Base-by-base conservation (phyloP, 805 yeast genomes). In the Cyberlindnera galapagoensis region DNA sequence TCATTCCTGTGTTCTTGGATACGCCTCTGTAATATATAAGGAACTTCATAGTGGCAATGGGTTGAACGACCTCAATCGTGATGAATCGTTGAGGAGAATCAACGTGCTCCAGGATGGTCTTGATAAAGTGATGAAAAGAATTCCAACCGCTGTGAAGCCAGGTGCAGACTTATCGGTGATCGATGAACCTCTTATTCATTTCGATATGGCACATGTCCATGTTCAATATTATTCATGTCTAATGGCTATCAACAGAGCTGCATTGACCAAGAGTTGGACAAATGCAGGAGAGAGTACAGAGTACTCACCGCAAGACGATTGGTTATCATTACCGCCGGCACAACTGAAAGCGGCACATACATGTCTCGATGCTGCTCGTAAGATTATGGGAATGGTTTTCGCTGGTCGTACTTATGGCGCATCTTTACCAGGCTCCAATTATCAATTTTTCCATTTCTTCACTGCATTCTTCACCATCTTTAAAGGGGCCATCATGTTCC, bases 201-300 rank as follows among this genome's bases (percentile, higher is more conserved):
- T 36, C 7, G 44, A 42, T n/a, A 28, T 35, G 12, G 35, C 38
- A 4, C 18, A 38, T 11, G 12, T 46, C 9, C 52, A 49, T 21
- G 28, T 44, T n/a, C 43, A 42, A 11, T 46, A 39, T 24, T 36
- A 40, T 23, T 33, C 46, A 4, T 35, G 38, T n/a, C 24, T 30
- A 7, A 40, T 51, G 46, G 34, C 45, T 10, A 38, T 46, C 24
- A 49, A 49, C 33, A 42, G 54, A 39, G 44, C 48, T 48, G 51
- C 56, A 2, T 51, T 48, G 14, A 42, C 40, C 6, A 36, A 44
- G 24, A 41, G 49, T 3, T 51, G 54, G 56, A 21, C 40, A 13
- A 40, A 23, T 13, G 16, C 7, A 8, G 13, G 13, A 2, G 24
- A 28, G 9, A n/a, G n/a, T n/a, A 11, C 23, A 7, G n/a, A 23